These are phyloP conservation scores for Saccharomycopsis microspora DNA, from an alignment of 805 yeast genomes.

Conservation along the genomic window DNA sequence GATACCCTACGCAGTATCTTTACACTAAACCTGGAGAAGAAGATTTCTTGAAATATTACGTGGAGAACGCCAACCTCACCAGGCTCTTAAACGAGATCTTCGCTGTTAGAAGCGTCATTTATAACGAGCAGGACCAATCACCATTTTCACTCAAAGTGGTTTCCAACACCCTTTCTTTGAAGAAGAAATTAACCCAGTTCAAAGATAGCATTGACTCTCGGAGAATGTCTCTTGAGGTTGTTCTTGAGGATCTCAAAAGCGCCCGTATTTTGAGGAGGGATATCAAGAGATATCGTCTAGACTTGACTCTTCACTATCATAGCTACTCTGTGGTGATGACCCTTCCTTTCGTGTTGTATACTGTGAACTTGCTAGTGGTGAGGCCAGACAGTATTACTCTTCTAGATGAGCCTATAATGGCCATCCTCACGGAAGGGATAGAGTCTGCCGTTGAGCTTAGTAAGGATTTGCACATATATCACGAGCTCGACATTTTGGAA, in stretches of 20 bases:
- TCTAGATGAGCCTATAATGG: slow-evolving; percentile 32
- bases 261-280: slow-evolving; percentile 22
- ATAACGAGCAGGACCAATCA: slow-evolving; percentile 21
- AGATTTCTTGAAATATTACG: slow-evolving; percentile 23
- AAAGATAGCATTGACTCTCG: slow-evolving; percentile 23
- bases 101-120: slow-evolving; percentile 26
- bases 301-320: slow-evolving; percentile 30
- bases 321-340: slow-evolving; percentile 31
- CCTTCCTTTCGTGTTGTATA: slow-evolving; percentile 31
- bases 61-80: slow-evolving; percentile 26
- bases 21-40: slow-evolving; percentile 23
- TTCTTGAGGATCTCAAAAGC: slow-evolving; percentile 10
- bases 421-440: slow-evolving; percentile 29
- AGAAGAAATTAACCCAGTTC: slow-evolving; percentile 25
- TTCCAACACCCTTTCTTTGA: slow-evolving; percentile 29
- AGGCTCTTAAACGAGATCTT: slow-evolving; percentile 29
- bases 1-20: slow-evolving; percentile 23
- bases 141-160: slow-evolving; percentile 30
- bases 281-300: slow-evolving; percentile 28
- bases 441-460: slow-evolving; percentile 30
- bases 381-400: slow-evolving; percentile 25
- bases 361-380: slow-evolving; percentile 21
- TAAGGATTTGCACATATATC: slow-evolving; percentile 25
- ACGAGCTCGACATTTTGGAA: slow-evolving; percentile 28
- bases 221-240: slow-evolving; percentile 1